Evolutionary conservation across 163 green algal species (phyloP).

Genomic region (Scenedesmus sp.): DNA sequence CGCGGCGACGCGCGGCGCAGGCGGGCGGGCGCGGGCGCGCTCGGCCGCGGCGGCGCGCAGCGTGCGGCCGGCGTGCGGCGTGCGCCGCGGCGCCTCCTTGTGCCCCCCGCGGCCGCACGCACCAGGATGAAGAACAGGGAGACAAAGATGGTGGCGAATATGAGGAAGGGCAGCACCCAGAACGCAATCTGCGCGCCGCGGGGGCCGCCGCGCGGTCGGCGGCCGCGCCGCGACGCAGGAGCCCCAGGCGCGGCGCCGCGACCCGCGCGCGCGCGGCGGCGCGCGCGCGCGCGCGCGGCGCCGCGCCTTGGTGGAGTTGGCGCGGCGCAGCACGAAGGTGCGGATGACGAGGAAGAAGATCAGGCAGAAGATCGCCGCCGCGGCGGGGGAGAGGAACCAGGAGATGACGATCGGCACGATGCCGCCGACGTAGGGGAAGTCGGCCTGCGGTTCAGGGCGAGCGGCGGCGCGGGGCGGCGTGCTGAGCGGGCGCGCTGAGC

Average conservation of each 20-base stretch:
- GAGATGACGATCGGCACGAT: constrained; percentile 69
- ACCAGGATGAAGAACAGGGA: constrained; percentile 56
- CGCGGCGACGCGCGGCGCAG: neutral
- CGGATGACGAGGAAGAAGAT: constrained; percentile 58
- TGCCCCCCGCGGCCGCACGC: neutral
- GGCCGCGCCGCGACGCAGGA: no score
- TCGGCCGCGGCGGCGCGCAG: no score
- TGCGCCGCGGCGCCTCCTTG: no score
- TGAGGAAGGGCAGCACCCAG: constrained; percentile 56
- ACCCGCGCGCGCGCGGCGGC: no score
- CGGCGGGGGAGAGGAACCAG: constrained; percentile 72
- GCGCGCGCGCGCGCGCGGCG: no score
- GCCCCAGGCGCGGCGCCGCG: no score
- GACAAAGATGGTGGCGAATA: constrained; percentile 55
- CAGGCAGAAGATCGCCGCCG: constrained; percentile 45
- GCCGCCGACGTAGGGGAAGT: constrained; percentile 68
- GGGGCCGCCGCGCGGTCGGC: no score
- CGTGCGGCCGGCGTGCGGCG: no score
- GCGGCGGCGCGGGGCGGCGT: no score
- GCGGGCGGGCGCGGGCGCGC: neutral
- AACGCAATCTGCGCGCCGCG: constrained; percentile 57
- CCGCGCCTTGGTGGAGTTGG: constrained; percentile 50
- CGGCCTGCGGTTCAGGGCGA: no score
- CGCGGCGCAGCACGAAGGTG: constrained; percentile 53
- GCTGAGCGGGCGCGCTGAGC: no score